Conservation (phyloP, 1,284 basidiomycete species). For the Lentinus polychrous region DNA sequence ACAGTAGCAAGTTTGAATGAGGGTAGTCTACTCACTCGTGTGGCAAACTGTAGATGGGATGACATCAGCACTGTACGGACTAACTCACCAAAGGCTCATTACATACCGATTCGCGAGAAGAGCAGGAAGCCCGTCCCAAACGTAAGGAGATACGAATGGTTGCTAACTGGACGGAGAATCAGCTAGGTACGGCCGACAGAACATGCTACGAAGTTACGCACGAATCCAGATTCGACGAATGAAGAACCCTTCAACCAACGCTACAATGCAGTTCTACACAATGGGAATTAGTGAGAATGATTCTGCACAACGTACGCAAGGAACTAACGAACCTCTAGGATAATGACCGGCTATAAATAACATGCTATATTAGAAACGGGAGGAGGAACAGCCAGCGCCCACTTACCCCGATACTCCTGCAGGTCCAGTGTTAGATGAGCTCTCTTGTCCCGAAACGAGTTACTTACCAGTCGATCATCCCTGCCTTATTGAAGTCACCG, state of each 20-base stretch:
- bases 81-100: neutral
- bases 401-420: conserved; percentile 4
- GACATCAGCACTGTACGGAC: no score
- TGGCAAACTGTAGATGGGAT: neutral
- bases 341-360: neutral
- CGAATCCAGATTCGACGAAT: conserved; percentile 3
- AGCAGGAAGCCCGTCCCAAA: neutral
- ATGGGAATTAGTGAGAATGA: neutral
- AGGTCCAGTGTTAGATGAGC: neutral
- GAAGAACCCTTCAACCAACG: conserved; percentile 3
- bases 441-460: neutral
- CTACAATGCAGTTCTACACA: conserved; percentile 1
- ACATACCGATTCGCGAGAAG: neutral
- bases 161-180: neutral
- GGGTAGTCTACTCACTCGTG: neutral
- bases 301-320: neutral
- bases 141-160: neutral
- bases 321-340: neutral
- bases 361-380: neutral
- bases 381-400: neutral
- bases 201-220: neutral
- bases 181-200: neutral
- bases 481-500: neutral
- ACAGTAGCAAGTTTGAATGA: neutral
- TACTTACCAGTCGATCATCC: neutral